Conservation (phyloP, 768 basidiomycete species). For the Naematelia encephala region DNA sequence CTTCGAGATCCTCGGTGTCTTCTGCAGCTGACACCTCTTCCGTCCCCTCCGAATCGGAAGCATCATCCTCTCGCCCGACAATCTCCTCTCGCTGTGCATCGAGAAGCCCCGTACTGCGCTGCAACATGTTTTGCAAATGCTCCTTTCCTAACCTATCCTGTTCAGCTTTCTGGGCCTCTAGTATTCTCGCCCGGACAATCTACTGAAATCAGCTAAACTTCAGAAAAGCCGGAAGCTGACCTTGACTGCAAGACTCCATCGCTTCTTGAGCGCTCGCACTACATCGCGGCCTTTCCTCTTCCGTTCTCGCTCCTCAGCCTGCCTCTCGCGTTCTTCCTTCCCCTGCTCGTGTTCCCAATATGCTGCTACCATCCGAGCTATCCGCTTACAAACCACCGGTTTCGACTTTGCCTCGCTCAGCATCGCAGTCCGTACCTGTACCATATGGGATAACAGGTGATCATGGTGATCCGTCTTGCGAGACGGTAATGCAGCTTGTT, state of each 20-base stretch:
- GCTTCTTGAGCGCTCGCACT: slow-evolving; percentile 64
- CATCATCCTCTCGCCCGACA: slow-evolving; percentile 47
- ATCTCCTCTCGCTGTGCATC: slow-evolving; percentile 77
- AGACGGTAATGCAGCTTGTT: slow-evolving; percentile 12
- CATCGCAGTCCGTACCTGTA: slow-evolving; percentile 47
- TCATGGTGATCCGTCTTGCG: slow-evolving; percentile 49
- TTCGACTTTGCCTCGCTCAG: slow-evolving; percentile 52
- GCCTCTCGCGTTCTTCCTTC: slow-evolving; percentile 61
- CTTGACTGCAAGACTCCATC: slow-evolving; percentile 82
- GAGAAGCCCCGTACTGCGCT: slow-evolving; percentile 81
- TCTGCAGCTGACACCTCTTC: slow-evolving; percentile 17
- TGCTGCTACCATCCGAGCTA: slow-evolving; percentile 64
- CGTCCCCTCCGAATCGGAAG: slow-evolving; percentile 10
- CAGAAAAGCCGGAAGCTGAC: slow-evolving; percentile 20
- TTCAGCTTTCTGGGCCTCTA: slow-evolving; percentile 66
- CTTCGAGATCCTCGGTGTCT: slow-evolving; percentile 17
- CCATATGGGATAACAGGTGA: slow-evolving; percentile 49
- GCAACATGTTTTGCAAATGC: slow-evolving; percentile 83
- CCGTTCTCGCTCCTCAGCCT: slow-evolving; percentile 66
- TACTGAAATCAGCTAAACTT: slow-evolving; percentile 14
- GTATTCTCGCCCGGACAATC: slow-evolving; percentile 51
- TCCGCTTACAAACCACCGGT: slow-evolving; percentile 53
- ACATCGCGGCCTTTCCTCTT: slow-evolving; percentile 68
- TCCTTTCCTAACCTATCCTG: slow-evolving; percentile 73
- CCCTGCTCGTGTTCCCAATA: slow-evolving; percentile 72